Base-by-base conservation (phyloP, 2,329 filamentous ascomycete genomes). In the Cyphellophora europaea region DNA sequence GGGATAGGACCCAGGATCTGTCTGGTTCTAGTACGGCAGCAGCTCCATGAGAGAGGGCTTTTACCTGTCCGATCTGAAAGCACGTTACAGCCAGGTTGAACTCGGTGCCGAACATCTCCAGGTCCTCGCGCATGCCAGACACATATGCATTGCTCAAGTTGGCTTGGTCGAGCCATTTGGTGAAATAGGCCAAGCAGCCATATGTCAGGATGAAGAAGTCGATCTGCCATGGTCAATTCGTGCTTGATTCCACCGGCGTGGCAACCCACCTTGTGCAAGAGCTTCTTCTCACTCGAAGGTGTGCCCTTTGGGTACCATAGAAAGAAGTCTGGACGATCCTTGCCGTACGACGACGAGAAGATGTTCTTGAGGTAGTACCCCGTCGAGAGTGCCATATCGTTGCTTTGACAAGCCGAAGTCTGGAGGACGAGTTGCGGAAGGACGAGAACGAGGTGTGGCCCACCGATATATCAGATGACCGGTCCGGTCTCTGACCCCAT, bases 131-230 rank as follows among this genome's bases (percentile, higher is more conserved):
- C 53, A 56, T 56, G 6, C 53, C 54, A 2, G 51, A 53, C 6
- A 57, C 54, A 33, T 55, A 71, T n/a, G 67, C 67, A 45, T 70
- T 69, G 40, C 59, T 59, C 29, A 69, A 50, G 37, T 67, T 65
- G 38, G 57, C 60, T 28, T 57, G 55, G 41, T 69, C 66, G 11
- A 69, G 57, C 47, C 55, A 52, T 40, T 70, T 69, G 40, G 64
- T 55, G 40, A 69, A 69, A 37, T 60, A 68, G 11, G 56, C 59
- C 2, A 71, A 44, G 31, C 66, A 70, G 6, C 56, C 58, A 40
- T 61, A 62, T 2, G 52, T 53, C 2, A 63, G 49, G 46, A 71
- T 54, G 36, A 67, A 69, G 49, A 61, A 63, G 44, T 71, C 67
- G 16, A 71, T 58, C 47, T n/a, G n/a, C n/a, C n/a, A n/a, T n/a